These are phyloP conservation scores for Ambispora gerdemannii DNA, from an alignment of 192 early-diverging fungal genomes.

Conservation along the genomic window DNA sequence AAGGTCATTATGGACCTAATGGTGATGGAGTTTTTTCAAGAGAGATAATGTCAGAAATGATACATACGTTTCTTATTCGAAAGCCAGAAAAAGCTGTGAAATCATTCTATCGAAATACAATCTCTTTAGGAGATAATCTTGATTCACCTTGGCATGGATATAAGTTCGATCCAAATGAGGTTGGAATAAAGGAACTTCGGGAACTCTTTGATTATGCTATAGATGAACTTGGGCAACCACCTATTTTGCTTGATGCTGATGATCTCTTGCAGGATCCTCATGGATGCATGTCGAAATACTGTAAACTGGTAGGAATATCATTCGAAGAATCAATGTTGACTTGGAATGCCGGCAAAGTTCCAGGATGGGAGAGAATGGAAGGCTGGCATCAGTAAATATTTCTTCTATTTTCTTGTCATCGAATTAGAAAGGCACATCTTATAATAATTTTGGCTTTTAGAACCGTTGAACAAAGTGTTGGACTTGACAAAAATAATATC, in stretches of 20 bases:
- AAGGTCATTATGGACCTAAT: background rate
- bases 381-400: too few species aligned
- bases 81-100: constrained; percentile 13
- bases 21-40: background rate
- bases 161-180: background rate
- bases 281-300: background rate
- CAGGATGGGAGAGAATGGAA: too few species aligned
- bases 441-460: too few species aligned
- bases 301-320: background rate
- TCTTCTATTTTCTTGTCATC: too few species aligned
- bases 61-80: constrained; percentile 3
- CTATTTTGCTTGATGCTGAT: constrained; percentile 1
- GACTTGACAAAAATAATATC: too few species aligned
- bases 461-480: too few species aligned
- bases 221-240: background rate
- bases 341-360: too few species aligned
- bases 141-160: background rate
- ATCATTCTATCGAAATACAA: background rate
- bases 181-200: background rate
- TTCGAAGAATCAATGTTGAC: background rate
- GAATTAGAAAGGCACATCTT: too few species aligned
- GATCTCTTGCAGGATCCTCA: background rate
- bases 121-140: background rate
- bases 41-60: background rate
- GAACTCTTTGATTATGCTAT: background rate